phyloP scores from a whole-genome alignment of 352 stramenopile genomes.

The Globisporangium orthogonon region DNA sequence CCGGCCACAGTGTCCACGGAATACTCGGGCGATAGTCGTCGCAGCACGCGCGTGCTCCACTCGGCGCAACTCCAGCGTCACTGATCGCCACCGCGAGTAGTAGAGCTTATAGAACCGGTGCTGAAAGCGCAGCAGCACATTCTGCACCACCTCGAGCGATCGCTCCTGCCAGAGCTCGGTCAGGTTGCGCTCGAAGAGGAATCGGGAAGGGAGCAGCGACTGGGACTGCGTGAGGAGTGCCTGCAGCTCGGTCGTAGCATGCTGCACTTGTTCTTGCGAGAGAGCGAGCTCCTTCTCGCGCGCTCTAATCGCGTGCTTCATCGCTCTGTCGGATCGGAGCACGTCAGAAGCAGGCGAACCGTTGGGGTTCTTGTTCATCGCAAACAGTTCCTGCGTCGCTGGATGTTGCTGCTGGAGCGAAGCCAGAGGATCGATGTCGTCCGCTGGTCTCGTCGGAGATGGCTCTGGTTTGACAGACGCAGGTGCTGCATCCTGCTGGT shows the following conservation, averaged over 20 bases:
- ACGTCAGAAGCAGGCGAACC: background rate
- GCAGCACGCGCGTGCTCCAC: slow-evolving; percentile 26
- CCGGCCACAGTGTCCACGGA: slow-evolving; percentile 28
- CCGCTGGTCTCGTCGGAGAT: background rate
- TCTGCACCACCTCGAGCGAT: slow-evolving; percentile 32
- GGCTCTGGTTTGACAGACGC: background rate
- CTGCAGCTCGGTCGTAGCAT: slow-evolving; percentile 18
- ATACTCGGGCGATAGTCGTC: slow-evolving; percentile 29
- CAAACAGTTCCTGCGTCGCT: background rate
- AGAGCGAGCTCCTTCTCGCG: slow-evolving; percentile 16
- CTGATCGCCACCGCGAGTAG: slow-evolving; percentile 26
- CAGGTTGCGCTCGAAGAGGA: slow-evolving; percentile 58
- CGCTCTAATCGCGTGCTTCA: slow-evolving; percentile 19
- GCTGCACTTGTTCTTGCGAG: slow-evolving; percentile 16
- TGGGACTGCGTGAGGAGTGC: slow-evolving; percentile 25
- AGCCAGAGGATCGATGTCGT: background rate
- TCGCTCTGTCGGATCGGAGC: slow-evolving; percentile 5
- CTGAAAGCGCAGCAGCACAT: slow-evolving; percentile 36
- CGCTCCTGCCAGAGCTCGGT: slow-evolving; percentile 31
- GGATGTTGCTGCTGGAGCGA: background rate
- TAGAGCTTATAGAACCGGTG: slow-evolving; percentile 49
- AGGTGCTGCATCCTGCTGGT: background rate
- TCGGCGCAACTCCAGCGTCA: slow-evolving; percentile 17
- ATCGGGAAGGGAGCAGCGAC: slow-evolving; percentile 34
- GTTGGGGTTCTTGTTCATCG: too few species aligned